These are phyloP conservation scores for Sextonia rubra DNA, from an alignment of 164 flowering plant species.

Conservation along the genomic window DNA sequence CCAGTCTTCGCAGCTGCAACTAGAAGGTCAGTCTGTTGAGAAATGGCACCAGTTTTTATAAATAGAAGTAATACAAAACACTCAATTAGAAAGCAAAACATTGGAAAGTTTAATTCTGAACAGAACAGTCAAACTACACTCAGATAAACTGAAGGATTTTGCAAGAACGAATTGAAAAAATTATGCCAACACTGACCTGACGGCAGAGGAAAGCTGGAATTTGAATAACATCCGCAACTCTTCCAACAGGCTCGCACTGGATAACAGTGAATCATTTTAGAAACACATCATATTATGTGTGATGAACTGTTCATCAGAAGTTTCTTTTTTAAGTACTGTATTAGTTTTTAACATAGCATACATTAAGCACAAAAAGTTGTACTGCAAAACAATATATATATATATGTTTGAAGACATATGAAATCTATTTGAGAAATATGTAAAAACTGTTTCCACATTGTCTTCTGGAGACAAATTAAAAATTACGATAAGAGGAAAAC, in stretches of 20 bases:
- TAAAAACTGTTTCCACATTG: background rate
- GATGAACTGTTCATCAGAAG: background rate
- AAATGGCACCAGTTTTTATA: background rate
- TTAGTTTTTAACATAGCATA: background rate
- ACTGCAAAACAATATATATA: background rate
- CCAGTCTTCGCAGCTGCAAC: slow-evolving; percentile 98
- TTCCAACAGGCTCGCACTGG: slow-evolving; percentile 91
- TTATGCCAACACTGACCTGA: slow-evolving; percentile 43
- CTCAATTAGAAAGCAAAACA: background rate
- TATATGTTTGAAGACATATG: background rate
- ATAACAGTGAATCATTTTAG: slow-evolving; percentile 2
- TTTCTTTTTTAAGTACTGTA: background rate
- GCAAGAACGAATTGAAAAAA: background rate
- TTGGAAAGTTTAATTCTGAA: background rate
- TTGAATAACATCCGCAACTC: slow-evolving; percentile 91
- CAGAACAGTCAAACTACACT: background rate
- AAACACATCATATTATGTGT: background rate
- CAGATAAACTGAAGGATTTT: background rate
- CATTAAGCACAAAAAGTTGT: background rate
- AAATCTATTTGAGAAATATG: background rate
- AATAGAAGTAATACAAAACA: slow-evolving; percentile 6
- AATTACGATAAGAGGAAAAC: background rate
- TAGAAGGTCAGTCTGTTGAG: slow-evolving; percentile 87
- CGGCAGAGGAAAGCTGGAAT: slow-evolving; percentile 99
- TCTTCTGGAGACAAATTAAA: background rate